Conservation (phyloP, 768 basidiomycete species). For the Phaeotremella fagi region DNA sequence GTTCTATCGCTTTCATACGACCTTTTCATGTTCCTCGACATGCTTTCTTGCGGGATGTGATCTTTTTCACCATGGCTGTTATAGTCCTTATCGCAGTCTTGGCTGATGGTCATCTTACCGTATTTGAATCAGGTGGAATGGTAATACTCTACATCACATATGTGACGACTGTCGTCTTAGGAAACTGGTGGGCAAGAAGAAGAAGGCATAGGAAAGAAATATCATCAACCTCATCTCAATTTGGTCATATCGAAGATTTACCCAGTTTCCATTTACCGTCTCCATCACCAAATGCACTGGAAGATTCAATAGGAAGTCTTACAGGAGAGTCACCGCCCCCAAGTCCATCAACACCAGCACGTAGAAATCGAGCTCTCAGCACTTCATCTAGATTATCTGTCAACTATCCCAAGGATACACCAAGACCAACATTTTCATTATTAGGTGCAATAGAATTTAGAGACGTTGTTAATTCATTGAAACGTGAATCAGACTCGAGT, state of each 20-base stretch:
- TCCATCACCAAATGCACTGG: not conserved
- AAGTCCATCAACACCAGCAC: not conserved
- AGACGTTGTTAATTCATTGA: slow-evolving; percentile 76
- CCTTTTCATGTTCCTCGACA: slow-evolving; percentile 77
- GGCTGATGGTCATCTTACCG: slow-evolving; percentile 65
- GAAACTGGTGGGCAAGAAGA: slow-evolving; percentile 66
- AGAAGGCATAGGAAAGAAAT: slow-evolving; percentile 51
- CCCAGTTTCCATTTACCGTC: not conserved
- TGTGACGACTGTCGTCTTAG: slow-evolving; percentile 67
- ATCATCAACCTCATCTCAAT: not conserved
- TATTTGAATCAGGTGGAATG: slow-evolving; percentile 69
- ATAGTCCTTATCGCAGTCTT: slow-evolving; percentile 69
- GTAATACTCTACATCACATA: slow-evolving; percentile 71
- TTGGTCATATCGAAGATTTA: no score
- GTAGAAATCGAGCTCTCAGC: not conserved
- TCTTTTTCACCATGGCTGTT: slow-evolving; percentile 86
- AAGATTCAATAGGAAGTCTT: not conserved
- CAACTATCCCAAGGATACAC: slow-evolving; percentile 25
- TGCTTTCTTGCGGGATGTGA: slow-evolving; percentile 87
- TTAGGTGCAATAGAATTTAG: slow-evolving; percentile 94
- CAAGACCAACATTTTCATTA: slow-evolving; percentile 57
- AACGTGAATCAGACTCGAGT: slow-evolving; percentile 56
- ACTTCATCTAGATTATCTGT: not conserved
- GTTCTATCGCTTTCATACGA: slow-evolving; percentile 94
- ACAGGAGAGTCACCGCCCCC: not conserved